Percentiles rank a stretch among this genome's conserved stretches.
These are phyloP conservation scores for Citeromyces matritensis DNA, from an alignment of 805 yeast species.

Conservation along the genomic window DNA sequence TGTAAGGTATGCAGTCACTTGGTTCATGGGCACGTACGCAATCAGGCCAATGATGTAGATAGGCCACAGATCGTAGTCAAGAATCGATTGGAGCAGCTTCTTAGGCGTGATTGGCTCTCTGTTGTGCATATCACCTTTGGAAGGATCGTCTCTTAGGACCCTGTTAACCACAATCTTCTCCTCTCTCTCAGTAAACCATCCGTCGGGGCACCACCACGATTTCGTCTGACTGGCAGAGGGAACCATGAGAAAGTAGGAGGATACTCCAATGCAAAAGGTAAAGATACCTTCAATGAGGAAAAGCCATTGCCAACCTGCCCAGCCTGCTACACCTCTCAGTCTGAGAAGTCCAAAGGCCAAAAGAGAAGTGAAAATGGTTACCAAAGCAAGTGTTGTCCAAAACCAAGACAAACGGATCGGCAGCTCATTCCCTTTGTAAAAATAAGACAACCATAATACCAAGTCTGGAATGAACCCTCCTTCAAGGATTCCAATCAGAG, in stretches of 20 bases:
- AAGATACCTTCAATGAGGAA: conserved; percentile 31
- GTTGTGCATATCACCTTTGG: conserved; percentile 41
- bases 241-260: conserved; percentile 20
- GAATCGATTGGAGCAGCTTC: conserved; percentile 20
- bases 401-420: conserved; percentile 20
- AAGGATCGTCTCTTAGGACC: conserved; percentile 24
- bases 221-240: conserved; percentile 39
- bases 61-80: conserved; percentile 36
- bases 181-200: conserved; percentile 23
- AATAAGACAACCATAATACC: conserved; percentile 19
- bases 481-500: conserved; percentile 23
- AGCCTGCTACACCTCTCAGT: conserved; percentile 16
- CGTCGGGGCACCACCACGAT: conserved; percentile 30
- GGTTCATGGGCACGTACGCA: conserved; percentile 16
- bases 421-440: conserved; percentile 21
- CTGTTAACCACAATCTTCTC: conserved; percentile 23
- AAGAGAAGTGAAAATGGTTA: conserved; percentile 29
- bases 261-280: conserved; percentile 17
- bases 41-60: conserved; percentile 26
- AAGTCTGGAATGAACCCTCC: conserved; percentile 28
- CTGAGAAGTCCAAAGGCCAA: conserved; percentile 23
- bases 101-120: conserved; percentile 26
- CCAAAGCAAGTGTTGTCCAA: conserved; percentile 22
- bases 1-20: conserved; percentile 23
- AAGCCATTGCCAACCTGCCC: conserved; percentile 35